Base-by-base conservation (phyloP, 192 early-diverging fungal genomes). In the Podila epicladia region DNA sequence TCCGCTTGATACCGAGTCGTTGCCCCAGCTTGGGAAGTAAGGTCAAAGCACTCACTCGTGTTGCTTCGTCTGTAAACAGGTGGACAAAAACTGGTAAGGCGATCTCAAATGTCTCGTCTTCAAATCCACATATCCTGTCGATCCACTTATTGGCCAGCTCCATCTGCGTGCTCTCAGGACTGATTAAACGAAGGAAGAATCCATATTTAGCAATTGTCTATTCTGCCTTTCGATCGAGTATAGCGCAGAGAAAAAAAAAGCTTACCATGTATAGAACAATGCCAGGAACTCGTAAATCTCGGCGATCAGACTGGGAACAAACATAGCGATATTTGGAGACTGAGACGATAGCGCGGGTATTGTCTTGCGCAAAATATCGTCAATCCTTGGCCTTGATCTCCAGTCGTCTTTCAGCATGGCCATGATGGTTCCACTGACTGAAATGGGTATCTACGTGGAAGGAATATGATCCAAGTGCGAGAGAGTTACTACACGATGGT, bases 261-360 rank as follows among this genome's bases (percentile, higher is more conserved):
- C 13, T 70, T 85, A 90, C 86, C 82, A 83, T 50, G 65, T 51
- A 53, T 87, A 82, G 64, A 90, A 89, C 53, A 75, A 76, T 0
- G 89, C 84, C 45, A 89, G 59, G 60, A 85, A 90, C 7, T 89
- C 87, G 60, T 90, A 90, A 63, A 90, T 86, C 58, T 90, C 89
- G 0, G 86, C 77, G 38, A 90, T 82, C 32, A 82, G 59, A 12
- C 75, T 68, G 9, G 82, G 83, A 48, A 90, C 76, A 45, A 87
- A 88, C 38, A 86, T 76, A 6, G 86, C 76, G 19, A 74, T 75
- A 5, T 57, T 65, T 5, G 84, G 75, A 19, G 87, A 83, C 32
- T 74, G 67, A 11, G 83, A 37, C 8, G 83, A 78, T 50, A 85
- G 87, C 5, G 74, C 71, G 0, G 87, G 86, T 29, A 87, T 83